These are phyloP conservation scores for Rubus parviflorus DNA, from an alignment of 306 rosid species.

Conservation along the genomic window DNA sequence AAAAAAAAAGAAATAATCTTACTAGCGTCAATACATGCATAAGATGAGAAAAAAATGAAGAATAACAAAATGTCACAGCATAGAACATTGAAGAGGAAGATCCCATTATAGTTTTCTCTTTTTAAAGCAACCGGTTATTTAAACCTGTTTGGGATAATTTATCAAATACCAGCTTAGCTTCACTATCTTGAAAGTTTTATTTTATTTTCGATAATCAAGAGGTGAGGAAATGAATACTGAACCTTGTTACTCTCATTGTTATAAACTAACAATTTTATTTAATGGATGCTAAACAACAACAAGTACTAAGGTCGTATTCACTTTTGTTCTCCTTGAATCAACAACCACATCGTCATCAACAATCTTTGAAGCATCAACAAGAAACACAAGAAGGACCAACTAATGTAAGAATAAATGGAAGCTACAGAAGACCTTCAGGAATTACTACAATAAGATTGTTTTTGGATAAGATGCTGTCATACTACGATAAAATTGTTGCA, in stretches of 20 bases:
- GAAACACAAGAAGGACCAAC: not conserved
- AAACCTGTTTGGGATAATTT: not conserved
- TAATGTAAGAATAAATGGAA: not conserved
- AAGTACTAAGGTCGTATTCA: not conserved
- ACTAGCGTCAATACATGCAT: not conserved
- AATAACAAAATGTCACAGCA: not conserved
- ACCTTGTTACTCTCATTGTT: not conserved
- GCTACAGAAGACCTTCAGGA: constrained; percentile 5
- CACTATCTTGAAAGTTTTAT: not conserved
- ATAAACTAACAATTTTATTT: not conserved
- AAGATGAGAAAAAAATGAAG: not conserved
- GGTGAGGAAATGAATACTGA: not conserved
- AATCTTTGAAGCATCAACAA: constrained; percentile 4
- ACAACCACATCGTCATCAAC: constrained; percentile 11
- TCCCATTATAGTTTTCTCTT: not conserved
- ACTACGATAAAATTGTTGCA: not conserved
- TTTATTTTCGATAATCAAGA: not conserved
- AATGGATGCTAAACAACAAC: not conserved
- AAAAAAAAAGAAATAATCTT: not conserved
- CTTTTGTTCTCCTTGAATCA: not conserved
- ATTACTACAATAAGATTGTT: not conserved
- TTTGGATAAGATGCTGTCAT: not conserved
- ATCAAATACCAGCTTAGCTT: not conserved
- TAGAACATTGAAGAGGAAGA: not conserved
- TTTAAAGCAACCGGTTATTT: not conserved